Percentiles rank a stretch among this genome's conserved stretches.
phyloP scores from a whole-genome alignment of 1,284 basidiomycete species.

The Ustilago shanxiensis region DNA sequence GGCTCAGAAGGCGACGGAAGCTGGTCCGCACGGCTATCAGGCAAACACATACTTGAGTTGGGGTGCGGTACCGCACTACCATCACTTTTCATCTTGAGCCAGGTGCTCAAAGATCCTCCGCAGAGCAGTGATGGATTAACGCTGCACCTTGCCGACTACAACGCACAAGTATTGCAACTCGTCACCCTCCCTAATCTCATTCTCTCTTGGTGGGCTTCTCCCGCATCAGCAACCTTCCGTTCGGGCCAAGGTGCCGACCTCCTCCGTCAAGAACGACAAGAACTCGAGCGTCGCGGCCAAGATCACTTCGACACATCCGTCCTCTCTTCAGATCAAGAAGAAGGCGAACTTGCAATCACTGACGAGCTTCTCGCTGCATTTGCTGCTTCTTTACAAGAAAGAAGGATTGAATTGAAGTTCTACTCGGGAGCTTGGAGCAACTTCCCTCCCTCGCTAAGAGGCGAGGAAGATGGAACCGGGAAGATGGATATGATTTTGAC shows the following conservation, averaged over 20 bases:
- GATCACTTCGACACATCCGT: constrained; percentile 41
- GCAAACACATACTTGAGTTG: constrained; percentile 72
- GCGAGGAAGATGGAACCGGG: not conserved
- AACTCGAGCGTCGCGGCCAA: constrained; percentile 42
- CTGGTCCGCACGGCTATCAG: constrained; percentile 2
- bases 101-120: constrained; percentile 73
- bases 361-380: constrained; percentile 78
- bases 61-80: constrained; percentile 95
- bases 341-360: constrained; percentile 40
- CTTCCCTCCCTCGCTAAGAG: constrained; percentile 26
- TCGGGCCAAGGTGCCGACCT: constrained; percentile 10
- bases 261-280: constrained; percentile 18
- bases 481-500: constrained; percentile 79
- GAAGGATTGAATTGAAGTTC: constrained; percentile 79
- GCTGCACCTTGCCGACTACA: constrained; percentile 95
- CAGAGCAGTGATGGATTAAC: constrained; percentile 70
- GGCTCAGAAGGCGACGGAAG: constrained; percentile 13
- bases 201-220: constrained; percentile 75
- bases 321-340: not conserved
- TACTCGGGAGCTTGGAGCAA: constrained; percentile 83
- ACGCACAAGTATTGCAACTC: constrained; percentile 81
- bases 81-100: constrained; percentile 79
- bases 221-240: constrained; percentile 28
- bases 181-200: constrained; percentile 83
- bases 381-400: constrained; percentile 74